A percentile compares a stretch with the other conserved stretches of the same genome.
Evolutionary conservation across 768 basidiomycete species (phyloP).

Genomic region (Leccinum incarnatum): DNA sequence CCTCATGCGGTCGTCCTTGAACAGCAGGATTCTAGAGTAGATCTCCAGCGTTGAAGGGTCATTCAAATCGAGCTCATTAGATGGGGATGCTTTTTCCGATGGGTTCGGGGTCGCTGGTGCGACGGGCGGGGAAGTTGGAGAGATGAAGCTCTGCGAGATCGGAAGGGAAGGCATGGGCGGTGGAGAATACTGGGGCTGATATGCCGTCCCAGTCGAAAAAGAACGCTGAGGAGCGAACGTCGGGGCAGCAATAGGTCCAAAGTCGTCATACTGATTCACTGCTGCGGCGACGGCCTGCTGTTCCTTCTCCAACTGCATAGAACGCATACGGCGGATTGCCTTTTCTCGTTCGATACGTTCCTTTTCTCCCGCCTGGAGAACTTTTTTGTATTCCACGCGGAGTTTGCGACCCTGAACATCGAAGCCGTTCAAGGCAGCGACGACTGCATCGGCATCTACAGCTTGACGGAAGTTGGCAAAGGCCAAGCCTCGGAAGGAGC

Average conservation of each 20-base stretch:
- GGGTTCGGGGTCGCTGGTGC: conserved; percentile 58
- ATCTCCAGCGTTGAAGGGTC: conserved; percentile 96
- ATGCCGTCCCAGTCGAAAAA: conserved; percentile 59
- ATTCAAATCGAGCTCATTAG: conserved; percentile 87
- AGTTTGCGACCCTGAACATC: conserved; percentile 96
- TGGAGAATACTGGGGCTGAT: conserved; percentile 68
- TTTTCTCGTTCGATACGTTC: conserved; percentile 98
- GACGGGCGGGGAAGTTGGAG: conserved; percentile 50
- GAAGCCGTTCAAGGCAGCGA: conserved; percentile 93
- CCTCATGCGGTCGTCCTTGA: conserved; percentile 97
- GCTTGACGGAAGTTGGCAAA: conserved; percentile 97
- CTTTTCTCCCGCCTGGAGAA: conserved; percentile 98
- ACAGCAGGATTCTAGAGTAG: conserved; percentile 92
- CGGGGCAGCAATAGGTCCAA: conserved; percentile 54
- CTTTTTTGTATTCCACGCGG: conserved; percentile 99
- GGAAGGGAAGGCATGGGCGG: conserved; percentile 44
- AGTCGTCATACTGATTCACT: conserved; percentile 60
- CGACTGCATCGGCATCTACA: conserved; percentile 90
- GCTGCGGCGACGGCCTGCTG: conserved; percentile 35
- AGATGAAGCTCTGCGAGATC: conserved; percentile 40
- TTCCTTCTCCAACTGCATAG: conserved; percentile 93
- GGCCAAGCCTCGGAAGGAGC: conserved; percentile 94
- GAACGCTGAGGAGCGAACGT: conserved; percentile 71
- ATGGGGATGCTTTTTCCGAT: conserved; percentile 58
- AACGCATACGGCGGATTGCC: conserved; percentile 95